phyloP scores from a whole-genome alignment of 306 rosid genomes.

The Ceratonia siliqua region DNA sequence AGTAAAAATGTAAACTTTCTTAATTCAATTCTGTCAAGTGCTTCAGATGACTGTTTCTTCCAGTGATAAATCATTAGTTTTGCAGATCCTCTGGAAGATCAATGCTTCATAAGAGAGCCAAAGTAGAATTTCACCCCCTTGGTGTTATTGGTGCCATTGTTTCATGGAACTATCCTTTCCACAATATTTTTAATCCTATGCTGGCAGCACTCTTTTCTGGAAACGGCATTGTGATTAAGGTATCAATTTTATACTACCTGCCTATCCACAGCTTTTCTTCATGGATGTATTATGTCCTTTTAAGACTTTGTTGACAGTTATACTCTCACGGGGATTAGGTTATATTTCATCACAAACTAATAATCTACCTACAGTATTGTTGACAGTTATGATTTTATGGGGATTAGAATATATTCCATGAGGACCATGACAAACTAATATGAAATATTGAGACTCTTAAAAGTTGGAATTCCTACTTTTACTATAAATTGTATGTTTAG shows the following conservation, averaged over 20 bases:
- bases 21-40: conserved; percentile 12
- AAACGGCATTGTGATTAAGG: conserved; percentile 88
- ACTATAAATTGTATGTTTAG: background rate
- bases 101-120: conserved; percentile 84
- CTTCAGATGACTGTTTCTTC: background rate
- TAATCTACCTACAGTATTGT: conserved; percentile 1
- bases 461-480: conserved; percentile 8
- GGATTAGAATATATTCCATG: conserved; percentile 12
- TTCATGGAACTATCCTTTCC: conserved; percentile 94
- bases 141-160: conserved; percentile 94
- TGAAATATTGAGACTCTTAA: conserved; percentile 19
- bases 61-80: conserved; percentile 13
- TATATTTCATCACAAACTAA: background rate
- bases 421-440: background rate
- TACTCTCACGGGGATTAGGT: conserved; percentile 21
- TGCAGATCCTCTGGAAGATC: conserved; percentile 85
- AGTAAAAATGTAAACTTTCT: background rate
- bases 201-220: conserved; percentile 91
- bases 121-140: conserved; percentile 90
- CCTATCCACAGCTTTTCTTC: conserved; percentile 22
- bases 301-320: conserved; percentile 4
- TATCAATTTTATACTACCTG: conserved; percentile 32
- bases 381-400: conserved; percentile 21
- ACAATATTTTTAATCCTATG: conserved; percentile 90
- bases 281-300: conserved; percentile 21